Conservation (phyloP, 106 monocot species). For the Vanilla planifolia region DNA sequence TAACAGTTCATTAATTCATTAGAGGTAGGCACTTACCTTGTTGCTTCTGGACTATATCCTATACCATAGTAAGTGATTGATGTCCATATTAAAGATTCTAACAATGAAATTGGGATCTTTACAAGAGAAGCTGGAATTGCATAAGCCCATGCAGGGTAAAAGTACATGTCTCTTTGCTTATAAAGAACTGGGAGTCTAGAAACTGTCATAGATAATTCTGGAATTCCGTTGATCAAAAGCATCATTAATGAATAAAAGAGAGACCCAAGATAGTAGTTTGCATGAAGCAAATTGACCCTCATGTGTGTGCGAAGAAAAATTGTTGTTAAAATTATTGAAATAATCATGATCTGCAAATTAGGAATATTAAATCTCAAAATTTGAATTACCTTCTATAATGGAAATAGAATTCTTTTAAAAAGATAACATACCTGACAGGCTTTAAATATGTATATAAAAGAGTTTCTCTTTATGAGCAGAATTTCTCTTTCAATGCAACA, state of each 20-base stretch:
- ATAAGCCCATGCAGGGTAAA: conserved; percentile 93
- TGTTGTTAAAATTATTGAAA: conserved; percentile 46
- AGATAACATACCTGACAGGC: conserved; percentile 35
- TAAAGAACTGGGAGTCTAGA: conserved; percentile 73
- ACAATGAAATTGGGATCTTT: conserved; percentile 67
- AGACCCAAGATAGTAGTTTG: conserved; percentile 59
- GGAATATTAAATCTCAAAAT: neutral
- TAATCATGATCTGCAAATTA: conserved; percentile 33
- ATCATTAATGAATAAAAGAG: conserved; percentile 49
- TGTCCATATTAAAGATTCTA: conserved; percentile 66
- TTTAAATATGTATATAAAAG: conserved; percentile 74
- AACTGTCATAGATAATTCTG: conserved; percentile 59
- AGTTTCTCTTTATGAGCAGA: conserved; percentile 79
- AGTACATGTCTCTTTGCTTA: conserved; percentile 73
- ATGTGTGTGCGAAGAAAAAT: conserved; percentile 55
- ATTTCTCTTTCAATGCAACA: conserved; percentile 64
- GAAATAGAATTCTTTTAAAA: neutral
- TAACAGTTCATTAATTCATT: neutral
- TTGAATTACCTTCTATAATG: neutral
- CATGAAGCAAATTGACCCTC: conserved; percentile 41
- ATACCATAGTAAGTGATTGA: conserved; percentile 60
- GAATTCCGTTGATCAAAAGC: conserved; percentile 52
- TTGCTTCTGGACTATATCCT: conserved; percentile 63
- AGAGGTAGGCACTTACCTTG: conserved; percentile 29
- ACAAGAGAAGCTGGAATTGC: conserved; percentile 50